Evolutionary conservation across 345 rosid genomes (phyloP).

Genomic region (Moricandia moricandioides): DNA sequence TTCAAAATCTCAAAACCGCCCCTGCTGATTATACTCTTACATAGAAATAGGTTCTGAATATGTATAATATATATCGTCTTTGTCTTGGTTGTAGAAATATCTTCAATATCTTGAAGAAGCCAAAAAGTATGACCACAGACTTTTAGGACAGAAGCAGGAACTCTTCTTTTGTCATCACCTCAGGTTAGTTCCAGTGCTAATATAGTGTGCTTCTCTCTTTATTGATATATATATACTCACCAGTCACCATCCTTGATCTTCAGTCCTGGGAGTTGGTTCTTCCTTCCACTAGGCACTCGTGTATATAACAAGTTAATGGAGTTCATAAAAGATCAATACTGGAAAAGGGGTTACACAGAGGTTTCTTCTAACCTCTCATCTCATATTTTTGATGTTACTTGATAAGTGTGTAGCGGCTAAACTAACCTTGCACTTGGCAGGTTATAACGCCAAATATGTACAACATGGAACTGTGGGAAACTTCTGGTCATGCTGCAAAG

Average conservation of each 20-base stretch:
- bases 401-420: constrained; percentile 14
- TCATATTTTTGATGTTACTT: neutral
- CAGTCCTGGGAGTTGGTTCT: constrained; percentile 99
- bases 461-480: constrained; percentile 95
- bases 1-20: too few species aligned
- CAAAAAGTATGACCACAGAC: constrained; percentile 86
- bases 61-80: neutral
- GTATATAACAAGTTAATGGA: constrained; percentile 81
- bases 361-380: constrained; percentile 35
- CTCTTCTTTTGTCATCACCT: constrained; percentile 87
- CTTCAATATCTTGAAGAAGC: constrained; percentile 73
- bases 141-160: constrained; percentile 86
- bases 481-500: constrained; percentile 95
- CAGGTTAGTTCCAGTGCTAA: constrained; percentile 46
- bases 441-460: constrained; percentile 90
- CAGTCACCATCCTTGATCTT: constrained; percentile 21
- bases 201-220: neutral
- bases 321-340: constrained; percentile 67
- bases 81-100: constrained; percentile 57
- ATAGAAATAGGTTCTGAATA: neutral
- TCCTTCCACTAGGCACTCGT: constrained; percentile 87
- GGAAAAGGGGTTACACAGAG: constrained; percentile 93
- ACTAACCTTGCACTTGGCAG: constrained; percentile 45
- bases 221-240: constrained; percentile 1
- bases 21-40: too few species aligned